These are phyloP conservation scores for Rhizophora apiculata DNA, from an alignment of 345 rosid genomes.

Conservation along the genomic window DNA sequence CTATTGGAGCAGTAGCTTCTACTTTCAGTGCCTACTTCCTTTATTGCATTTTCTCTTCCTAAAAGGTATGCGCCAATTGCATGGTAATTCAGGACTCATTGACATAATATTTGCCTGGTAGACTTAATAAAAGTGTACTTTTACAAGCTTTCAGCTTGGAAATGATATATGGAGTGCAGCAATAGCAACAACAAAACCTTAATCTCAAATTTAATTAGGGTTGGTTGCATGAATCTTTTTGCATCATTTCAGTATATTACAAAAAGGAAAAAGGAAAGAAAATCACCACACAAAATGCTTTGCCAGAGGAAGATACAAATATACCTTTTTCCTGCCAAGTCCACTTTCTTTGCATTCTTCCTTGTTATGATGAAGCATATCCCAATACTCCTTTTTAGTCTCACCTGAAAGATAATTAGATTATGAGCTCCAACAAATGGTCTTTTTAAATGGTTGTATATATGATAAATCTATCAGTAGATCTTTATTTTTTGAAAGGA, in stretches of 20 bases:
- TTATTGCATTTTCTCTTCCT: slow-evolving; percentile 5
- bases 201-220: neutral
- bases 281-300: neutral
- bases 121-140: neutral
- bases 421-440: neutral
- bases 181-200: neutral
- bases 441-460: neutral
- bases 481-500: too few species aligned
- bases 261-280: too few species aligned
- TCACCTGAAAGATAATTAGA: neutral
- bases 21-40: neutral
- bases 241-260: too few species aligned
- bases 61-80: neutral
- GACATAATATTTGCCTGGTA: neutral
- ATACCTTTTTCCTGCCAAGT: slow-evolving; percentile 10
- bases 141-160: neutral
- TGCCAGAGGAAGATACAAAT: neutral
- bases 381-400: neutral
- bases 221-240: too few species aligned
- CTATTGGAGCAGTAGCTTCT: neutral
- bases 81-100: neutral
- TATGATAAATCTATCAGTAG: neutral
- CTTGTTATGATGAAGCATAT: neutral
- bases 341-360: slow-evolving; percentile 4
- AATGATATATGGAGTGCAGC: neutral